Evolutionary conservation across 108 stramenopile species (phyloP), one percentile per base, ranked within the genome.

Genomic region (Poteriospumella lacustris): DNA sequence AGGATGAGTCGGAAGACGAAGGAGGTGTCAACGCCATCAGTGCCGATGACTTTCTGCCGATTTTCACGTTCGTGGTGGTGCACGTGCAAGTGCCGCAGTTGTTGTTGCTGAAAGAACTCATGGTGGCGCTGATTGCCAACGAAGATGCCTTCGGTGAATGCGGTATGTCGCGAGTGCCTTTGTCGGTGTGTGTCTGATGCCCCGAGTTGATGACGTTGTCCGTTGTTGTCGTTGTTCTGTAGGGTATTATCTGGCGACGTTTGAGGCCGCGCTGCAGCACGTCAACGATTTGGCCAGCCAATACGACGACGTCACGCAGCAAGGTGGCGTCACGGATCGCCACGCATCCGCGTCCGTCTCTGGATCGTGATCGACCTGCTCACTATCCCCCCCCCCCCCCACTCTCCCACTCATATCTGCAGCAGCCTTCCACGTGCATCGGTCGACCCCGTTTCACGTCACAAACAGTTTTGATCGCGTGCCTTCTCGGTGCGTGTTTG

Each of bases 181-280:
- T 19, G 19, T 19, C 24, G 19, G 52, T 56, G 52, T 56, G 52
- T 56, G 24, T 56, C 52, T 56, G n/a, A n/a, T n/a, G n/a, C n/a
- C n/a, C n/a, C n/a, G n/a, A n/a, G n/a, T n/a, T n/a, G n/a, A n/a
- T n/a, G n/a, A n/a, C n/a, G n/a, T n/a, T n/a, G n/a, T n/a, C n/a
- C 24, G 24, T 56, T 56, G 24, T 19, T 56, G 15, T 19, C 24
- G 12, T 19, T 68, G 24, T 68, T 68, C 19, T 19, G 15, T 40
- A 68, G 64, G 64, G 3, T 73, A 73, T 24, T 73, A 73, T 73
- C 43, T 73, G 40, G 70, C 70, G 9, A 73, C 70, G 38, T 24
- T 73, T 5, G 70, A 73, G 41, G 70, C 70, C 9, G 43, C 70
- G 5, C 15, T 42, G 5, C 70, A 73, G 70, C 70, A 73, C 31